Evolutionary conservation across 352 stramenopile genomes (phyloP), one percentile per base, ranked within the genome.

Genomic region (Pythium monospermum): DNA sequence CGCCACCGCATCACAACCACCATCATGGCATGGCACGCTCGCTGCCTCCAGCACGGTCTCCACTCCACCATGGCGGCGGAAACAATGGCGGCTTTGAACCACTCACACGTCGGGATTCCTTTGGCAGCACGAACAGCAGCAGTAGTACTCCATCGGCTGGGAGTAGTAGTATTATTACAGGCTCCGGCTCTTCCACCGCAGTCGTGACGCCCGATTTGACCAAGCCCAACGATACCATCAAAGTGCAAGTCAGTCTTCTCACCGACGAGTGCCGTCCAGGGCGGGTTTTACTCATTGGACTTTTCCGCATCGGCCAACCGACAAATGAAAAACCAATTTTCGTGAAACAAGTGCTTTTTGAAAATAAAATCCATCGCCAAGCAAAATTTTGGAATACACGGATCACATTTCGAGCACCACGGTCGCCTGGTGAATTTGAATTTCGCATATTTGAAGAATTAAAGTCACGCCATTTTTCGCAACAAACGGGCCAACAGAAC

Each of bases 321-420:
- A 80, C 75, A 6, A 89, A 89, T 43, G 76, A 90, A 52, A 85
- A 85, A 31, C 82, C 82, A 18, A 91, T 92, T 49, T 92, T 92
- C 33, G 73, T 92, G 32, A 89, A 89, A 53, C 78, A 89, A 43
- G 72, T 92, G 18, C 70, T 90, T 0, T 88, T 90, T 35, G 79
- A 92, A 55, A 83, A 83, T 66, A 87, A 85, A 38, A 51, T 85
- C 8, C 66, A 89, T 23, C 72, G 72, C 19, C 75, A 82, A 46
- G 82, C 81, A 39, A 57, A 72, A 4, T 77, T 61, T 42, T 63
- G 86, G 45, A 83, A 85, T 51, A 89, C 79, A 28, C 71, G 79
- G n/a, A 87, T 92, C 58, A 89, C 81, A 40, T 89, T 90, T 49
- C 79, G 79, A 0, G 77, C 82, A 7, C 82, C 82, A 1, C 74